Percentiles rank a stretch among this genome's conserved stretches.
Evolutionary conservation across 805 yeast genomes (phyloP).

Genomic region (Zygoascus tannicola): DNA sequence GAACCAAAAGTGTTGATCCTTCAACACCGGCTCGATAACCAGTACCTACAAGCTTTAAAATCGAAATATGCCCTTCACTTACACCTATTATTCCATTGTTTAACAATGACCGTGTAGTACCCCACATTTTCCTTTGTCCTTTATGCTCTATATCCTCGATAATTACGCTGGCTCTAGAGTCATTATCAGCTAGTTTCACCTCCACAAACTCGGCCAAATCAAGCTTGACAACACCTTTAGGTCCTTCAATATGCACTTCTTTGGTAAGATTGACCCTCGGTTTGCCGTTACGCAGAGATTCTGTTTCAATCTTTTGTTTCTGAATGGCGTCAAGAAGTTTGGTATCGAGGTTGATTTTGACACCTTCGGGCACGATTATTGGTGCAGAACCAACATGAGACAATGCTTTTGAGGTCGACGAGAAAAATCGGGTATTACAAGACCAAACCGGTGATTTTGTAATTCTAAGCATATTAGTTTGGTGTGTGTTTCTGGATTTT

Average conservation of each 20-base stretch:
- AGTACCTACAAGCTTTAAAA: conserved; percentile 86
- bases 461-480: not conserved
- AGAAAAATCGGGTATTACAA: conserved; percentile 3
- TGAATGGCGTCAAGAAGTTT: conserved; percentile 24
- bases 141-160: conserved; percentile 51
- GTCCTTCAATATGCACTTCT: conserved; percentile 58
- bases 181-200: conserved; percentile 23
- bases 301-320: conserved; percentile 39
- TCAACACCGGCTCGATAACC: conserved; percentile 89
- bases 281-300: conserved; percentile 49
- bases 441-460: not conserved
- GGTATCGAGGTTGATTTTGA: conserved; percentile 33
- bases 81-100: conserved; percentile 79
- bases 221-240: conserved; percentile 57
- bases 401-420: conserved; percentile 1
- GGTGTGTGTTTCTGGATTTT: not conserved
- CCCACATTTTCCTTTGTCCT: conserved; percentile 88
- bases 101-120: conserved; percentile 73
- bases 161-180: conserved; percentile 38
- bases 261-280: conserved; percentile 48
- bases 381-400: conserved; percentile 71
- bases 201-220: conserved; percentile 66
- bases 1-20: conserved; percentile 57
- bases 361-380: conserved; percentile 55
- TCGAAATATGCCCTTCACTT: conserved; percentile 84